Base-by-base conservation (phyloP, 306 rosid species). In the Arachis stenosperma region DNA sequence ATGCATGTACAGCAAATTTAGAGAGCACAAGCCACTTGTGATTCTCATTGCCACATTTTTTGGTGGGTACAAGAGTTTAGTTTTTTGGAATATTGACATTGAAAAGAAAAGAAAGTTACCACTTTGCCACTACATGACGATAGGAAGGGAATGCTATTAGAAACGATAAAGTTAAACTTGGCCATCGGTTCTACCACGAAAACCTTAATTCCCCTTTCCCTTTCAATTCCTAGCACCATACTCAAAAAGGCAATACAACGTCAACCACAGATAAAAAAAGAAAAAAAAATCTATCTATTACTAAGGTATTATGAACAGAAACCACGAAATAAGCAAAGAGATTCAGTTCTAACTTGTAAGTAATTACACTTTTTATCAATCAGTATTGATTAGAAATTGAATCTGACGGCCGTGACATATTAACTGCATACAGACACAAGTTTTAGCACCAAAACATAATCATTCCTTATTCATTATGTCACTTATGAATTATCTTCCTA, bases 381-480 rank as follows among this genome's bases (percentile, higher is more conserved):
- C 68, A 64, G 54, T 50, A 4, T 74, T 62, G 27, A 22, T 22
- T 22, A 22, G 27, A 22, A 22, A 22, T 22, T 22, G 27, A 22
- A 22, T 22, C 27, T 22, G 27, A 22, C 27, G 27, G 27, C 27
- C 27, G 27, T 22, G 27, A 22, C 27, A 22, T 22, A 22, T 54
- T 61, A 79, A 79, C 69, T 67, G 80, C 84, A 83, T 48, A 63
- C 70, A 27, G 48, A 79, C 52, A 47, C 50, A 64, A 37, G 22
- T 52, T 57, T 58, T 33, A 63, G 55, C 57, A 41, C 66, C 40
- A 53, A 66, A 30, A 33, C 83, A 74, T 42, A 76, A 70, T 75
- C 13, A 27, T 42, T 52, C 46, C 58, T 36, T 27, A n/a, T 39
- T 14, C 30, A 48, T 47, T 57, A n/a, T 17, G 8, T 59, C 50